phyloP scores from a whole-genome alignment of 2,329 filamentous ascomycete genomes.

The Monilinia fructicola region DNA sequence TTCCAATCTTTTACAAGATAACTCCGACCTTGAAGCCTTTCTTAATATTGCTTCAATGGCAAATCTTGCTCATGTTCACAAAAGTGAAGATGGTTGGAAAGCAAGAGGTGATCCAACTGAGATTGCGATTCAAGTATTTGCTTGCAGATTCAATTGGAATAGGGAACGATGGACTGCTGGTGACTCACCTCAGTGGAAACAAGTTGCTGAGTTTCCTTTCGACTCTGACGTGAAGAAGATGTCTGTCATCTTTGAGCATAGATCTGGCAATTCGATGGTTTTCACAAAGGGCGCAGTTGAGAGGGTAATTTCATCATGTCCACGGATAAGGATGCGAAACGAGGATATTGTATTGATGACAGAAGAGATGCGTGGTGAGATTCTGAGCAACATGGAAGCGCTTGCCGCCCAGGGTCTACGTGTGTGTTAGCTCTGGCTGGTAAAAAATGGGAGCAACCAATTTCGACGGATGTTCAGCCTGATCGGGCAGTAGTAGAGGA shows the following conservation, averaged over 20 bases:
- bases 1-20: constrained; percentile 46
- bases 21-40: constrained; percentile 52
- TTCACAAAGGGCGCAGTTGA: constrained; percentile 71
- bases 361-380: constrained; percentile 53
- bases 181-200: constrained; percentile 52
- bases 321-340: constrained; percentile 46
- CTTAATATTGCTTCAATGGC: constrained; percentile 64
- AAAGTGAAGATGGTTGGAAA: constrained; percentile 55
- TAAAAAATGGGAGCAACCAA: constrained; percentile 36
- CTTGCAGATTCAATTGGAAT: constrained; percentile 65
- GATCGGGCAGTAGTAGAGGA: constrained; percentile 64
- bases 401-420: constrained; percentile 66
- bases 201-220: constrained; percentile 69
- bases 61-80: constrained; percentile 63
- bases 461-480: constrained; percentile 42
- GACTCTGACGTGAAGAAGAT: constrained; percentile 75
- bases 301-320: constrained; percentile 64
- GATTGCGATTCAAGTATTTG: constrained; percentile 74
- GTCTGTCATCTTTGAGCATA: constrained; percentile 64
- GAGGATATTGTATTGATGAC: constrained; percentile 49
- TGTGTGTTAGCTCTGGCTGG: constrained; percentile 66
- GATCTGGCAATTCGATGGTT: constrained; percentile 44
- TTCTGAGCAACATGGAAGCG: constrained; percentile 67
- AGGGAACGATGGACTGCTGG: constrained; percentile 52
- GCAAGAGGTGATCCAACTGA: constrained; percentile 68